Evolutionary conservation across 129 eudicot genomes (phyloP), one percentile per base, ranked within the genome.

Genomic region (Sambucus nigra): DNA sequence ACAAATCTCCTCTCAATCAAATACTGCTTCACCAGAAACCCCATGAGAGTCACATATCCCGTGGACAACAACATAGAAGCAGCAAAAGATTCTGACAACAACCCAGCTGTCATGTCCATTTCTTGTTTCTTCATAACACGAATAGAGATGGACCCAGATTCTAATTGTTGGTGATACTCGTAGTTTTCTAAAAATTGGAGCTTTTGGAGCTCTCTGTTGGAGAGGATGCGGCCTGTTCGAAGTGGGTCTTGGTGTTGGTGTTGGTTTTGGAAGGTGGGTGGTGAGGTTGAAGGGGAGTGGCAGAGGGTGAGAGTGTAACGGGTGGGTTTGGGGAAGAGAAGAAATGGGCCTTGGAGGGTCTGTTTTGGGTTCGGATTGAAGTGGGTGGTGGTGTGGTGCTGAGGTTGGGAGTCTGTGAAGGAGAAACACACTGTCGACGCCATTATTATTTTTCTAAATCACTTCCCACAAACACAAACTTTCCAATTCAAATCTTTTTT

Each of bases 1-100:
- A 69, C 45, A 26, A 45, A 66, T 35, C 83, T 77, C 80, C 94
- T 73, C 71, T 86, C 96, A 63, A 68, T 56, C 67, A 92, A 41
- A 28, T 92, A 86, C 51, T 86, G 82, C 65, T 80, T 92, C 16
- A 82, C 94, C 65, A 92, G 42, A 55, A 69, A 82, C 60, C 78
- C 91, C 74, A 92, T 53, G 6, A 82, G 45, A 19, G 62, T 86
- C 8, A 74, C 73, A 67, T 86, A 92, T 45, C 73, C 84, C 7
- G 61, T 61, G 20, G 94, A 84, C 69, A 82, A 28, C 64, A 77
- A 7, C 96, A 92, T 86, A 7, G 96, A 76, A 45, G 86, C 99
- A 0, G 82, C 96, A 65, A 92, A 92, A 4, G 99, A 92, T 41
- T 82, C 96, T n/a, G 99, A 73, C 46, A 92, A 42, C 55, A 92